Base-by-base conservation (phyloP, 352 stramenopile species). In the Plasmopara muralis region DNA sequence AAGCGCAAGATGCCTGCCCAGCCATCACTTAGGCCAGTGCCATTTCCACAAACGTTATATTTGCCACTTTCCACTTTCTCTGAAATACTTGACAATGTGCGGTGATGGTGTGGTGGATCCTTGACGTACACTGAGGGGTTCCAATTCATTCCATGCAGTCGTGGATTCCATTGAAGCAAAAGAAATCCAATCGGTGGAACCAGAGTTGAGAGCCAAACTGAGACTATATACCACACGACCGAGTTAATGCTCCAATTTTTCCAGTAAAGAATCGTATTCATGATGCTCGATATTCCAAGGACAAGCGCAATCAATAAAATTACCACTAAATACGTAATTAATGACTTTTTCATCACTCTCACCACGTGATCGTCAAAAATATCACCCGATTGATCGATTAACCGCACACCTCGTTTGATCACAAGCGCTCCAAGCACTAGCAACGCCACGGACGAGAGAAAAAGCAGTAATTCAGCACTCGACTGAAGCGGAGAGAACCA, bases 101-200 rank as follows among this genome's bases (percentile, higher is more conserved):
- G 52, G n/a, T 66, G 55, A 40, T 67, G 64, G 29, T 64, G n/a
- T 7, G 69, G 55, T 0, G 61, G 58, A 25, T 78, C 60, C 39
- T 85, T 85, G 7, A 77, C 60, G 38, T 82, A 68, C 28, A 82
- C 46, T 10, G 72, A 78, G 16, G 72, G 66, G 48, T 78, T 83
- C 66, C 72, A 87, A 40, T 83, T 85, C 62, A 83, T 77, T n/a
- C 71, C 72, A 33, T 89, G 76, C 9, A 91, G 57, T 0, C 81
- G 71, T 7, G 83, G 75, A 50, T 91, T 93, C 83, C 83, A 93
- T 55, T 91, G 80, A n/a, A 93, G 62, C 8, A 91, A 41, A 18
- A 93, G 61, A 62, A 91, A 93, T 0, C 78, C 83, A 14, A 82
- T 70, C 2, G 80, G 74, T 25, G 83, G 83, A 4, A 91, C 68